Evolutionary conservation across 2,329 filamentous ascomycete genomes (phyloP), one percentile per base, ranked within the genome.

Genomic region (Fusarium coicis): DNA sequence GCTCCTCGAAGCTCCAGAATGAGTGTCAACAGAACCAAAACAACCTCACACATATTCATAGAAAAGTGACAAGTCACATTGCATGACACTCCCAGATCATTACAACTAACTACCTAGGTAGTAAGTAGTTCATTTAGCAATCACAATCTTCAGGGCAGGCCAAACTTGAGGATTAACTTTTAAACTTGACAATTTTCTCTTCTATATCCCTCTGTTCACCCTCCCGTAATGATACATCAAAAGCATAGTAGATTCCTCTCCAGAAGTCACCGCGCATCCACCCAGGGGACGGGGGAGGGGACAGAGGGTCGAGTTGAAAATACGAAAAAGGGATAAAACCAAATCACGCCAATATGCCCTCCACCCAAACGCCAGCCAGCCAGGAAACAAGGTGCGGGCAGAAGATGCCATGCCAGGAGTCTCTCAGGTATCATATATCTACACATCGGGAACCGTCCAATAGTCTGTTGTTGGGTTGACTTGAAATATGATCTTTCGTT

Each of bases 381-480:
- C 76, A 77, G 66, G 74, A 76, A 78, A 74, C 72, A 73, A 77
- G 73, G 66, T 74, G 68, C 66, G 66, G 76, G 74, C 73, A 78
- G 75, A 68, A 73, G 58, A 69, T 79, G 75, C 74, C 74, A 74
- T 76, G 73, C 76, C 75, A 75, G 61, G 68, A 77, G 75, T 77
- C 76, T 78, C 77, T 79, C 77, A 81, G 80, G 78, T 81, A 81
- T 81, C 77, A 78, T 77, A 78, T 77, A 77, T 77, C 74, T 77
- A 78, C 75, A 77, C 77, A 73, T 73, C 73, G 66, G 69, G 73
- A 76, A 74, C 73, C 73, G 60, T 76, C 74, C 75, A 76, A 71
- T 70, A 71, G 66, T 74, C 63, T 61, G 40, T 66, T 52, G 65
- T 66, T 58, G 63, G 55, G 60, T 74, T 73, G 68, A 58, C 70